Evolutionary conservation across 192 early-diverging fungal genomes (phyloP).

Genomic region (Mortierella antarctica): DNA sequence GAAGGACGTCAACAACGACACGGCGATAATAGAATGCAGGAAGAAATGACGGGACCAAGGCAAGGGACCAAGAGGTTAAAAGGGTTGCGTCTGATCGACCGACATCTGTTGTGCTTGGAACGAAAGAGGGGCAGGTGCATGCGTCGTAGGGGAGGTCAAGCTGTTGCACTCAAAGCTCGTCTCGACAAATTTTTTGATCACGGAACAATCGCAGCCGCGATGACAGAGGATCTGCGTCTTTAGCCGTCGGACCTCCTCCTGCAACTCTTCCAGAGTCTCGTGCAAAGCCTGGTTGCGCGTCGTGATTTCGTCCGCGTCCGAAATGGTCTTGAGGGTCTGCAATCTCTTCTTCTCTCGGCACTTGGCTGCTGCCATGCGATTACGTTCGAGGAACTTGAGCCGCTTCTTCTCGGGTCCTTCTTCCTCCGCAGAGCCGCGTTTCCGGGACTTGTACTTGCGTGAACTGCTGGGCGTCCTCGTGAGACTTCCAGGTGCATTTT

Average conservation of each 20-base stretch:
- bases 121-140: neutral
- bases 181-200: conserved; percentile 46
- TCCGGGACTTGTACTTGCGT: conserved; percentile 23
- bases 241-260: conserved; percentile 39
- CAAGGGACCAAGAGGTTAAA: neutral
- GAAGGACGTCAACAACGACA: neutral
- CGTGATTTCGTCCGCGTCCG: conserved; percentile 40
- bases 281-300: conserved; percentile 39
- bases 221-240: conserved; percentile 46
- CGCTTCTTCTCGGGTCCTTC: conserved; percentile 43
- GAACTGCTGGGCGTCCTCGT: neutral
- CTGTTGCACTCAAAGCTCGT: conserved; percentile 13
- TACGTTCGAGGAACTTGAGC: conserved; percentile 51
- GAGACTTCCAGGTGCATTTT: neutral
- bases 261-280: conserved; percentile 21
- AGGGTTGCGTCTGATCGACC: neutral
- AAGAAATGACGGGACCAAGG: neutral
- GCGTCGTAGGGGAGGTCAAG: too few species aligned
- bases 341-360: conserved; percentile 51
- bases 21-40: neutral
- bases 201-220: conserved; percentile 42
- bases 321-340: conserved; percentile 44
- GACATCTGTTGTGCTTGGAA: neutral
- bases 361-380: conserved; percentile 49
- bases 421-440: conserved; percentile 11